Evolutionary conservation across 495 filamentous ascomycete genomes (phyloP).

Genomic region (Xanthoparmelia taractica): DNA sequence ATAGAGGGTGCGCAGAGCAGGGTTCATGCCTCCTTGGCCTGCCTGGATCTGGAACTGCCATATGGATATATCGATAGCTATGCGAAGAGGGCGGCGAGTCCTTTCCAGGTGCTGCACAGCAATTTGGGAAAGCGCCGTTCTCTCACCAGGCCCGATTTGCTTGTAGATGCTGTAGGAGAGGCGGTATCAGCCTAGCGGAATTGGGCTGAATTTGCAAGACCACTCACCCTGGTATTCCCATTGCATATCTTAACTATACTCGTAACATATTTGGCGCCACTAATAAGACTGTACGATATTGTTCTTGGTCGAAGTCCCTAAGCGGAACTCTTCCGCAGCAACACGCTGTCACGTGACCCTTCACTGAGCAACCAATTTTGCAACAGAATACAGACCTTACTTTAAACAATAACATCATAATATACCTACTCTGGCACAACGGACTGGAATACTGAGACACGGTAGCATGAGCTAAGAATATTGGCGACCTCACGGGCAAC

Average conservation of each 20-base stretch:
- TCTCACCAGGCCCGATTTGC: conserved; percentile 74
- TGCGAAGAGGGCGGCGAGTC: conserved; percentile 62
- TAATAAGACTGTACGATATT: background rate
- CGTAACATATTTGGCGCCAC: background rate
- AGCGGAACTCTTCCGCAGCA: conserved; percentile 6
- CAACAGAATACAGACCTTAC: conserved; percentile 8
- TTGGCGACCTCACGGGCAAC: too few species aligned
- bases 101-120: conserved; percentile 66
- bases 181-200: conserved; percentile 23
- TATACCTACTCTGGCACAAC: too few species aligned
- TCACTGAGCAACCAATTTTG: conserved; percentile 10
- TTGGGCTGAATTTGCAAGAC: background rate
- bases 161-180: conserved; percentile 61
- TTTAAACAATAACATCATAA: too few species aligned
- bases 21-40: conserved; percentile 79
- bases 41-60: conserved; percentile 95
- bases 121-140: conserved; percentile 76
- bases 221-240: conserved; percentile 56
- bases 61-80: conserved; percentile 93
- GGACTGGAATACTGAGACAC: too few species aligned
- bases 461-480: too few species aligned
- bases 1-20: conserved; percentile 85
- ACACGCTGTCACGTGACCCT: background rate
- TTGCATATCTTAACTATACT: conserved; percentile 21
- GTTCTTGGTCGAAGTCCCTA: background rate